Base-by-base conservation (phyloP, 2,329 filamentous ascomycete species). In the Aspergillus sp. region DNA sequence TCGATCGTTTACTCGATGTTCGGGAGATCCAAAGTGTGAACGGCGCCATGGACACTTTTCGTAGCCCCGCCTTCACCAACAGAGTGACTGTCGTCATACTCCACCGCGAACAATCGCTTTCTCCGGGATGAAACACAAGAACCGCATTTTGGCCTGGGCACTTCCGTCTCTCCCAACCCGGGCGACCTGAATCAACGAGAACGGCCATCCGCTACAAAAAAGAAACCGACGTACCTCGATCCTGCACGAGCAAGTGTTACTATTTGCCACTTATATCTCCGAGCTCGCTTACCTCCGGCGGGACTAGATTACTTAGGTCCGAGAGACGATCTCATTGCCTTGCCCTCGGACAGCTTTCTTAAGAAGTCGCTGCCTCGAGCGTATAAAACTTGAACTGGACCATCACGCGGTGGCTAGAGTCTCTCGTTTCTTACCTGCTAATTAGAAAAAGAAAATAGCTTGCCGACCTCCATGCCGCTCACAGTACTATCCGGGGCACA, bases 401-500 rank as follows among this genome's bases (percentile, higher is more conserved):
- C 34, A 2, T 37, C 13, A 13, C 34, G 12, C 6, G 6, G 2
- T n/a, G 13, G 34, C 34, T n/a, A n/a, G 34, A 37, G 4, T n/a
- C 4, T 6, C 15, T 13, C 12, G 7, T 13, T 30, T 4, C 27
- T 30, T 37, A 13, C 34, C 12, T 37, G 34, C 15, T 37, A 37
- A 15, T 37, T 37, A 37, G 15, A 20, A 41, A 33, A 19, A 4
- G 20, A 20, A 20, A 20, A 20, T 20, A 20, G 20, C 15, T 15
- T 17, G 24, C 37, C 49, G 22, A 30, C 27, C 3, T n/a, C 15
- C 20, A 87, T 87, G 84, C 80, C 84, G 52, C 77, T 88, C 58
- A 87, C 84, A 0, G 75, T 88, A 37, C 79, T 88, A 30, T 80
- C 82, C 22, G 80, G 84, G 65, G 65, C 75, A 12, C 81, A 87